Conservation (phyloP, 2,329 filamentous ascomycete species). For the Paecilomyces fulvus region DNA sequence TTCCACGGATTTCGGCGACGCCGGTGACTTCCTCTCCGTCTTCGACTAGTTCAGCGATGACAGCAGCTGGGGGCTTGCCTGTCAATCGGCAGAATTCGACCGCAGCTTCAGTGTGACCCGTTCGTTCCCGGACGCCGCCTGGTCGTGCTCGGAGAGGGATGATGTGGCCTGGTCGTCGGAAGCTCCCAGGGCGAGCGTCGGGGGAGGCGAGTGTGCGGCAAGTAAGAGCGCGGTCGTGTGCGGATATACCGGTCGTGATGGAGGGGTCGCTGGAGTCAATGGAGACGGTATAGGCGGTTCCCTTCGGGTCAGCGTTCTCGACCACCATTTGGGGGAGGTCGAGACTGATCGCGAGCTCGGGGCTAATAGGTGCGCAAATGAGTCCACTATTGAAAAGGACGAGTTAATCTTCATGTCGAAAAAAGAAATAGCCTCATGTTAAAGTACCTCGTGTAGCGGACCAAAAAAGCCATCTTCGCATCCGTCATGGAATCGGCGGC, state of each 20-base stretch:
- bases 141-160: conserved; percentile 71
- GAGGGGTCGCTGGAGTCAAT: conserved; percentile 67
- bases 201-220: conserved; percentile 69
- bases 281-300: conserved; percentile 87
- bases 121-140: conserved; percentile 71
- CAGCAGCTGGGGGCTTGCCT: conserved; percentile 65
- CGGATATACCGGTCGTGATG: conserved; percentile 82
- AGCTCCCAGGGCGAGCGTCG: conserved; percentile 46
- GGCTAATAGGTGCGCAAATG: conserved; percentile 77
- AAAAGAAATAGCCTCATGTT: not conserved
- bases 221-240: conserved; percentile 75
- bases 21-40: conserved; percentile 68
- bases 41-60: conserved; percentile 87
- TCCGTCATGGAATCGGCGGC: conserved; percentile 76
- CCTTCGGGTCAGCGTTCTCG: conserved; percentile 69
- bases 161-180: conserved; percentile 82
- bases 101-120: conserved; percentile 88
- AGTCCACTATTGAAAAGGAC: conserved; percentile 54
- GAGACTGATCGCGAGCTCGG: conserved; percentile 60
- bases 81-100: conserved; percentile 83
- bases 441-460: conserved; percentile 65
- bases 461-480: conserved; percentile 90
- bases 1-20: conserved; percentile 53
- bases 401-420: not conserved
- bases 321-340: conserved; percentile 85